Evolutionary conservation across 2,329 filamentous ascomycete genomes (phyloP).

Genomic region (Penicillium corylophilum): DNA sequence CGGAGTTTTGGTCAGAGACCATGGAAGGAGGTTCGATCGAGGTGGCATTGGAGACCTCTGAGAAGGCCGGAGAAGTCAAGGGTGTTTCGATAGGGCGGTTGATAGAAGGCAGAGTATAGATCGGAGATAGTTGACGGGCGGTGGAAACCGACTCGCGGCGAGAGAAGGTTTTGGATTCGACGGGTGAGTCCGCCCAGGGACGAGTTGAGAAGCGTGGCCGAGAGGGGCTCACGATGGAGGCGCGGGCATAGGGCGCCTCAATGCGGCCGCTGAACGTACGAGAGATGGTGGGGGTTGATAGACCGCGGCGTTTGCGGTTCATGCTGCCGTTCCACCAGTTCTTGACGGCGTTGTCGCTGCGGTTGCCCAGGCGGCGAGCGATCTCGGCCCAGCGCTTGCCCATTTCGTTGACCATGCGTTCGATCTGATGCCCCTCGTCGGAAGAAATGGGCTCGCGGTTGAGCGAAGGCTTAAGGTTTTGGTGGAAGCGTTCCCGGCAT

Average conservation of each 20-base stretch:
- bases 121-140: constrained; percentile 36
- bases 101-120: constrained; percentile 40
- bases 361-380: constrained; percentile 73
- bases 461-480: constrained; percentile 78
- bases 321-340: constrained; percentile 97
- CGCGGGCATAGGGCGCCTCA: constrained; percentile 39
- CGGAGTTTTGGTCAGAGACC: constrained; percentile 67
- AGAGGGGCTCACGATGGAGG: constrained; percentile 31
- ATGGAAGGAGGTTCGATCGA: constrained; percentile 66
- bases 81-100: constrained; percentile 52
- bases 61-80: constrained; percentile 64
- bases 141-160: constrained; percentile 27
- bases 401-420: constrained; percentile 71
- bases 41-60: constrained; percentile 59
- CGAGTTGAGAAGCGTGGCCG: constrained; percentile 31
- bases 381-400: constrained; percentile 95
- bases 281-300: constrained; percentile 33
- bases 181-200: constrained; percentile 22
- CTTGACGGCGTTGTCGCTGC: constrained; percentile 94
- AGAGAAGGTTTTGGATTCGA: constrained; percentile 19
- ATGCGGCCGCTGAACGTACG: constrained; percentile 39
- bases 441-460: constrained; percentile 72
- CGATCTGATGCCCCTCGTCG: constrained; percentile 71
- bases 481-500: constrained; percentile 89
- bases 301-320: constrained; percentile 68